A percentile compares a stretch with the other conserved stretches of the same genome.
Conservation (phyloP, 306 rosid genomes). For the Vigna trinervia region DNA sequence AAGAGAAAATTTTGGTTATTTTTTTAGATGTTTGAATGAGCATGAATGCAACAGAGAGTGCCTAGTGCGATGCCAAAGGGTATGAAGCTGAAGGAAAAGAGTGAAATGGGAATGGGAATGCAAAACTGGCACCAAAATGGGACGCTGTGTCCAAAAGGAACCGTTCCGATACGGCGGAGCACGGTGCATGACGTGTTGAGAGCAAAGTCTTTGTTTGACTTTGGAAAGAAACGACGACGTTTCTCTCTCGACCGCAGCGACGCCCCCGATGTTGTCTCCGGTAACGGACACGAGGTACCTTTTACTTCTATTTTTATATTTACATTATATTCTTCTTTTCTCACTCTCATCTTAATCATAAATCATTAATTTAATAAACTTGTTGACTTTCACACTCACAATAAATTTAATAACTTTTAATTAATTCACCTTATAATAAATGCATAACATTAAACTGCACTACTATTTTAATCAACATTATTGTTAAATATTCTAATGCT, state of each 20-base stretch:
- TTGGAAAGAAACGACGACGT: constrained; percentile 70
- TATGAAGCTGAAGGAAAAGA: constrained; percentile 17
- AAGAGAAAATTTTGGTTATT: neutral
- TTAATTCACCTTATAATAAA: too few species aligned
- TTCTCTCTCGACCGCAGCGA: constrained; percentile 44
- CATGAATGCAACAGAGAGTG: constrained; percentile 54
- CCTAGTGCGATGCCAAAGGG: constrained; percentile 65
- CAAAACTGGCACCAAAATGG: constrained; percentile 92
- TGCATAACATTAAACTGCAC: too few species aligned
- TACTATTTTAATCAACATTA: too few species aligned
- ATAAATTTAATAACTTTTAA: too few species aligned
- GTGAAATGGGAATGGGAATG: constrained; percentile 29
- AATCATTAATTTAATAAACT: too few species aligned
- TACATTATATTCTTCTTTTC: too few species aligned
- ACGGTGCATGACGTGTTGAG: constrained; percentile 68
- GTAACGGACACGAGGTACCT: constrained; percentile 89
- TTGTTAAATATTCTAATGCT: too few species aligned
- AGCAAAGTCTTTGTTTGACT: constrained; percentile 81
- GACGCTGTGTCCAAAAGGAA: constrained; percentile 81
- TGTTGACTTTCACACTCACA: too few species aligned
- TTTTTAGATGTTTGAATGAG: too few species aligned
- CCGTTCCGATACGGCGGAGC: constrained; percentile 82
- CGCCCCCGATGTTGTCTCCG: constrained; percentile 75
- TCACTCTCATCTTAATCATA: too few species aligned
- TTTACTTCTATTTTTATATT: too few species aligned